Evolutionary conservation across 805 yeast genomes (phyloP), one percentile per base, ranked within the genome.

Genomic region (Metschnikowia cerradonensis): DNA sequence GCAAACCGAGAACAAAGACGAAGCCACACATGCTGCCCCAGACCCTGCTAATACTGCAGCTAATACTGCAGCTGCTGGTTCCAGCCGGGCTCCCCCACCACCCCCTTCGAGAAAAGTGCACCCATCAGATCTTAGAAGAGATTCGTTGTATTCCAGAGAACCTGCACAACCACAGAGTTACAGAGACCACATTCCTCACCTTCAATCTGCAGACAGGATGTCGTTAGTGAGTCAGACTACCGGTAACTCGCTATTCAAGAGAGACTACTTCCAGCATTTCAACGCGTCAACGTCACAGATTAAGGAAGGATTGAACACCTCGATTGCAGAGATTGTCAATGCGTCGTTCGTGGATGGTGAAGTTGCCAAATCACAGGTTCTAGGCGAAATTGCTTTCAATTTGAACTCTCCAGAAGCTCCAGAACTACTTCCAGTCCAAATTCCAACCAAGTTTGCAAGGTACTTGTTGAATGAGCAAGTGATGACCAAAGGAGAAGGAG

Each of bases 381-480:
- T 86, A 49, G 97, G 98, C 47, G 97, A 92, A 69, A 75, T 91
- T 58, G 96, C 96, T 0, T 80, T 90, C 65, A 85, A 85, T 59
- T 88, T 83, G 64, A 76, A 78, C 41, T 53, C 65, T 3, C 44
- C 23, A 11, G 57, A 55, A 5, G 63, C 70, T 3, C 53, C 67
- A 19, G 61, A 58, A 3, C 59, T 67, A 6, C 57, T 70, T 17
- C 65, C 80, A 6, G 68, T 72, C 7, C 70, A 70, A 20, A 68
- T 76, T 40, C 76, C 76, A 8, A 64, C 69, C 48, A 76, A 81
- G 55, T 73, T 86, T 43, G 80, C 80, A 58, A 79, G 76, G 56
- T 66, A 73, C 33, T 78, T 75, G 48, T 60, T 71, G 51, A 75
- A 72, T 69, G 69, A 64, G 45, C 61, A 64, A n/a, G 65, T 72